A percentile compares a stretch with the other conserved stretches of the same genome.
Evolutionary conservation across 495 filamentous ascomycete genomes (phyloP).

Genomic region (Letharia lupina): DNA sequence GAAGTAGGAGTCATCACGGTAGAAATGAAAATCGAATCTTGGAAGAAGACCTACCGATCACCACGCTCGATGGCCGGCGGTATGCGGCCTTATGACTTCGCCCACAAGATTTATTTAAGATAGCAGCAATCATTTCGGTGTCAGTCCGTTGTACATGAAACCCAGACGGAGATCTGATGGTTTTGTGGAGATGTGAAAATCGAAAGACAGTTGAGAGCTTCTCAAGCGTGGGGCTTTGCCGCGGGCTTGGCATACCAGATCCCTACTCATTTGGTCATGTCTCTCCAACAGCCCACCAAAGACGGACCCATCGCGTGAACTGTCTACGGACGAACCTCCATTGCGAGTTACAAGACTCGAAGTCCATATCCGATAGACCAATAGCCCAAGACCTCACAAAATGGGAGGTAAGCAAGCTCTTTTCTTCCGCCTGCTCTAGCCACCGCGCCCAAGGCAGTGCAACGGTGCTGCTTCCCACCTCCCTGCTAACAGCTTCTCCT

Average conservation of each 20-base stretch:
- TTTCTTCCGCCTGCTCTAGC: background rate
- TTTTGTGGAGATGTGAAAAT: background rate
- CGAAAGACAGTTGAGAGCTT: too few species aligned
- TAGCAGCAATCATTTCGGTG: background rate
- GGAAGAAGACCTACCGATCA: background rate
- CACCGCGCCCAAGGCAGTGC: background rate
- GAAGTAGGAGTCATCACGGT: constrained; percentile 33
- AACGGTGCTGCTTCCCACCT: background rate
- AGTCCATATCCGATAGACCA: background rate
- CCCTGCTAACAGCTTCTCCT: constrained; percentile 7
- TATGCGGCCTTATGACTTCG: background rate
- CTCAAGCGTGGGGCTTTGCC: background rate
- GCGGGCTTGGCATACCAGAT: background rate
- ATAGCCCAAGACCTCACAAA: background rate
- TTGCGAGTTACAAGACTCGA: background rate
- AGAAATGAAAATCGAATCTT: background rate
- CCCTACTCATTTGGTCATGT: background rate
- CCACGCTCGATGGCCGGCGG: background rate
- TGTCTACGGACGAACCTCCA: background rate
- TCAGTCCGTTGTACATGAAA: background rate
- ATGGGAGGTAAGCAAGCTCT: constrained; percentile 19
- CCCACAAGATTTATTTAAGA: background rate
- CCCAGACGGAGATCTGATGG: background rate
- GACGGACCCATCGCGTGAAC: background rate
- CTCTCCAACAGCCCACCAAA: background rate